A percentile compares a stretch with the other conserved stretches of the same genome.
These are phyloP conservation scores for Obelidium mucronatum DNA, from an alignment of 192 early-diverging fungal genomes.

Conservation along the genomic window DNA sequence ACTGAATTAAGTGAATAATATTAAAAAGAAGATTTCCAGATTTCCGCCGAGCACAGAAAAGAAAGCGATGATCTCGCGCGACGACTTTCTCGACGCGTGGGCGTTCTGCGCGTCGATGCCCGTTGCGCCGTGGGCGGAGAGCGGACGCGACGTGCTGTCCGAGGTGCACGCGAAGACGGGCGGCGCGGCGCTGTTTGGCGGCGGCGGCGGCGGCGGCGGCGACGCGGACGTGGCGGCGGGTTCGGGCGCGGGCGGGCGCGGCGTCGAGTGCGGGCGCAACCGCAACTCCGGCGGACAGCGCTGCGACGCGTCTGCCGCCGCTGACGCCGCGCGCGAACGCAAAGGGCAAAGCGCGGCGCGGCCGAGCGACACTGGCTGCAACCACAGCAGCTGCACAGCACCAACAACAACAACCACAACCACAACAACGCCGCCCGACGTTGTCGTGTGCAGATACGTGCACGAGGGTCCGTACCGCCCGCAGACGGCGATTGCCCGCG, in stretches of 20 bases:
- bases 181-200: not conserved
- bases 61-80: not conserved
- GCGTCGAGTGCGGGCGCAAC: too few species aligned
- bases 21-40: not conserved
- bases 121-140: not conserved
- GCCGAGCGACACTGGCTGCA: too few species aligned
- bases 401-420: not conserved
- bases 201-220: not conserved
- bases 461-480: not conserved
- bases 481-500: slow-evolving; percentile 3
- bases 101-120: slow-evolving; percentile 6
- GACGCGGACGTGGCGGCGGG: not conserved
- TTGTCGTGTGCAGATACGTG: slow-evolving; percentile 13
- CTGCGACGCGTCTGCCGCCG: too few species aligned
- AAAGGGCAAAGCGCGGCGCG: not conserved
- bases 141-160: not conserved
- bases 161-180: not conserved
- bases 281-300: too few species aligned
- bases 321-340: not conserved
- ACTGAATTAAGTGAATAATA: not conserved
- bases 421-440: not conserved
- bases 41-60: not conserved
- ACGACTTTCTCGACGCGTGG: slow-evolving; percentile 3
- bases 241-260: too few species aligned
- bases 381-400: not conserved